A percentile compares a stretch with the other conserved stretches of the same genome.
Conservation (phyloP, 2,329 filamentous ascomycete species). For the Alternaria panax region DNA sequence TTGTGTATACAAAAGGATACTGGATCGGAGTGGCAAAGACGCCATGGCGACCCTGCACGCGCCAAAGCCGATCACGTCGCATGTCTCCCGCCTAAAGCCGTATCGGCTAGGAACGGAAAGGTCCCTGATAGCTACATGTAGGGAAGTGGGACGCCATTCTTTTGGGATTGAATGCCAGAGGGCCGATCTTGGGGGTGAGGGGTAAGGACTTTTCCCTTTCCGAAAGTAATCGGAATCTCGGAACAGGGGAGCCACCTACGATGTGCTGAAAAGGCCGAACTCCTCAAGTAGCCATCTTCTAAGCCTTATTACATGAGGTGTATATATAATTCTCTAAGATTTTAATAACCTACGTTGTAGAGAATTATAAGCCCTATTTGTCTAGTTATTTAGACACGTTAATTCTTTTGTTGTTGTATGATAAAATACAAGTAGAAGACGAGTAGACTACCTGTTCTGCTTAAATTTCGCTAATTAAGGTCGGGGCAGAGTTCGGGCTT, state of each 20-base stretch:
- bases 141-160: neutral
- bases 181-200: conserved; percentile 8
- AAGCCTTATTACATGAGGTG: no score
- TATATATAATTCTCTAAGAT: no score
- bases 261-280: no score
- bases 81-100: conserved; percentile 8
- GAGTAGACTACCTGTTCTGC: no score
- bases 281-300: no score
- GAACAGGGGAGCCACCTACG: conserved; percentile 5
- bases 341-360: no score
- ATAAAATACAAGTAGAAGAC: no score
- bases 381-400: no score
- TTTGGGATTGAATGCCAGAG: neutral
- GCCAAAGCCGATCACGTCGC: neutral
- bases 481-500: no score
- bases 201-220: conserved; percentile 21
- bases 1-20: neutral
- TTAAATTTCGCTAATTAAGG: no score
- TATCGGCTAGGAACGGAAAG: conserved; percentile 11
- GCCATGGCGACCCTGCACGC: neutral
- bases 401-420: no score
- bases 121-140: neutral
- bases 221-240: conserved; percentile 10
- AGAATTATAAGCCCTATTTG: no score
- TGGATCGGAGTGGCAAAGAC: neutral